A percentile compares a stretch with the other conserved stretches of the same genome.
Conservation (phyloP, 1,284 basidiomycete genomes). For the Puccinia novopanici region DNA sequence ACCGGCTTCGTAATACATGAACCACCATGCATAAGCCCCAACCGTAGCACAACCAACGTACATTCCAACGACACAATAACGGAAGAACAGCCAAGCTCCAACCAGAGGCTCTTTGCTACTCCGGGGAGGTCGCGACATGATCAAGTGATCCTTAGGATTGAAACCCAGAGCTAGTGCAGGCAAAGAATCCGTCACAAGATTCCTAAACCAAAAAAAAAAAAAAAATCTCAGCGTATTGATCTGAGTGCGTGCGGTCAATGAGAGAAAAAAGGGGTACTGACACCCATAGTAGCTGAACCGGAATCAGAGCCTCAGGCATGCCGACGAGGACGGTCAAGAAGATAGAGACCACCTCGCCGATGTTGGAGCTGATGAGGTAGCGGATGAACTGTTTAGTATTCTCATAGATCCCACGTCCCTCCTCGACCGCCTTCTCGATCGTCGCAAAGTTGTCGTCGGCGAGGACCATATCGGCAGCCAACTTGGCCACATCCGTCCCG, state of each 20-base stretch:
- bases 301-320: constrained; percentile 97
- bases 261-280: constrained; percentile 54
- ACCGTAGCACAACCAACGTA: constrained; percentile 96
- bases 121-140: constrained; percentile 90
- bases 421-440: constrained; percentile 67
- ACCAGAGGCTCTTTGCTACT: constrained; percentile 85
- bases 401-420: constrained; percentile 95
- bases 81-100: constrained; percentile 89
- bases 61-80: constrained; percentile 86
- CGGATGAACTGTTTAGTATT: constrained; percentile 96
- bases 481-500: constrained; percentile 61
- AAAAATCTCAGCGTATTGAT: background rate
- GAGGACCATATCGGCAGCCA: constrained; percentile 62
- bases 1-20: constrained; percentile 82
- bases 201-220: constrained; percentile 47
- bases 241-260: too few species aligned
- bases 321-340: constrained; percentile 94
- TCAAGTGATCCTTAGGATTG: constrained; percentile 92
- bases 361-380: constrained; percentile 83
- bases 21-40: constrained; percentile 98
- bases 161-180: constrained; percentile 98
- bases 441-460: constrained; percentile 63
- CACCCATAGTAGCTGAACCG: constrained; percentile 96
- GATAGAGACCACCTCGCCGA: constrained; percentile 96
- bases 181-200: constrained; percentile 70